These are phyloP conservation scores for Lachnellula subtilissima DNA, from an alignment of 2,329 filamentous ascomycete genomes.

Conservation along the genomic window DNA sequence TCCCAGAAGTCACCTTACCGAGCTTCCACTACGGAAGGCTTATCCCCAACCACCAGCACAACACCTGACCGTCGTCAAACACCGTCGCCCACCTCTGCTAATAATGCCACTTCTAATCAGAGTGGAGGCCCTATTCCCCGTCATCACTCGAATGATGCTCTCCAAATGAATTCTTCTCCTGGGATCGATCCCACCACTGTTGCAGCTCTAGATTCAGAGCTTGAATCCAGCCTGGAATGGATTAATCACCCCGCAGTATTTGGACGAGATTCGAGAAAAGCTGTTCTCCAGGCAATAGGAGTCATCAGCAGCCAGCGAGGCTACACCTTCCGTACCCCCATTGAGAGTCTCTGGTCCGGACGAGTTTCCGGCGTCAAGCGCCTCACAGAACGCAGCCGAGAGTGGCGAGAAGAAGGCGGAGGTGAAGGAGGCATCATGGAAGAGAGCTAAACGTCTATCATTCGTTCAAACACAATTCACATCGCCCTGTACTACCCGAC, in stretches of 20 bases:
- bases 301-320: slow-evolving; percentile 93
- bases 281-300: slow-evolving; percentile 91
- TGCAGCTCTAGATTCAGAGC: slow-evolving; percentile 80
- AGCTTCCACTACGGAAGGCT: slow-evolving; percentile 9
- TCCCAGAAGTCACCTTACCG: slow-evolving; percentile 29
- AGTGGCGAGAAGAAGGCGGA: slow-evolving; percentile 78
- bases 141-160: slow-evolving; percentile 46
- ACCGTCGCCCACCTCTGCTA: slow-evolving; percentile 40
- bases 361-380: slow-evolving; percentile 75
- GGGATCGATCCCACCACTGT: slow-evolving; percentile 84
- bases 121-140: slow-evolving; percentile 39
- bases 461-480: not conserved
- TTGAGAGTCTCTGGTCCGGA: slow-evolving; percentile 84
- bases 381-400: slow-evolving; percentile 76
- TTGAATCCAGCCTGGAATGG: slow-evolving; percentile 91
- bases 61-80: slow-evolving; percentile 35
- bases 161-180: slow-evolving; percentile 50
- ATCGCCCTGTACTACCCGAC: not conserved
- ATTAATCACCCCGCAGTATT: slow-evolving; percentile 97
- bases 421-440: slow-evolving; percentile 31
- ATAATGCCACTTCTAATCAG: slow-evolving; percentile 23
- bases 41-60: slow-evolving; percentile 25
- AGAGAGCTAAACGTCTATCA: slow-evolving; percentile 22
- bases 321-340: slow-evolving; percentile 86
- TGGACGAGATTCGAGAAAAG: slow-evolving; percentile 87